Evolutionary conservation across 352 stramenopile species (phyloP).

Genomic region (Globisporangium yorkense): DNA sequence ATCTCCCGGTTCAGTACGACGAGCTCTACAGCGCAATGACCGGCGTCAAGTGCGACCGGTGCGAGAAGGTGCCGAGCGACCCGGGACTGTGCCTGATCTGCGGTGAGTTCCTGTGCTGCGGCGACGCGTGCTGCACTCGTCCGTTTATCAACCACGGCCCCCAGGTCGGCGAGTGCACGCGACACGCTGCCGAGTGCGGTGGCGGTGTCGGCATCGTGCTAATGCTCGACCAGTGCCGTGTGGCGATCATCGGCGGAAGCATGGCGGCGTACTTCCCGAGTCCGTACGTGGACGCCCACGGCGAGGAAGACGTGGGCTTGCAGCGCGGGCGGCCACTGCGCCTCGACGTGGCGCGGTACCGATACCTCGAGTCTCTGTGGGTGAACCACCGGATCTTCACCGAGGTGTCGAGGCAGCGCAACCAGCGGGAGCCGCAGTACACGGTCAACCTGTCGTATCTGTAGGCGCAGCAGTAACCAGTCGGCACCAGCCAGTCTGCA

Average conservation of each 20-base stretch:
- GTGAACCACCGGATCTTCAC: constrained; percentile 78
- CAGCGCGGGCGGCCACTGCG: constrained; percentile 75
- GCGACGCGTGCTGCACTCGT: constrained; percentile 78
- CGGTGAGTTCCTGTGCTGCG: constrained; percentile 78
- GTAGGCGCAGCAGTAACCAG: constrained; percentile 20
- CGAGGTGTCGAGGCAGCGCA: constrained; percentile 82
- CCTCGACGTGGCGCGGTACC: constrained; percentile 66
- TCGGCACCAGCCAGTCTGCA: no score
- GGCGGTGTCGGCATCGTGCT: constrained; percentile 82
- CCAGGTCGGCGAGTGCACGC: constrained; percentile 78
- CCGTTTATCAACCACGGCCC: constrained; percentile 70
- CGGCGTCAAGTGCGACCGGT: constrained; percentile 62
- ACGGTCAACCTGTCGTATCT: constrained; percentile 85
- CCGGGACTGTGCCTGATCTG: constrained; percentile 81
- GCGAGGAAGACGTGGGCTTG: constrained; percentile 80
- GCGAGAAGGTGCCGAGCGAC: constrained; percentile 59
- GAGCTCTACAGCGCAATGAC: constrained; percentile 78
- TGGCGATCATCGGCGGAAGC: constrained; percentile 75
- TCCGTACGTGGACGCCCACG: constrained; percentile 81
- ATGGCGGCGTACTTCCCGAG: constrained; percentile 85
- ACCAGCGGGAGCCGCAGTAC: constrained; percentile 83
- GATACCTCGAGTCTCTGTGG: constrained; percentile 79
- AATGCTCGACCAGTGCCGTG: constrained; percentile 79
- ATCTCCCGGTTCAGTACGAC: constrained; percentile 81
- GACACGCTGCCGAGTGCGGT: constrained; percentile 78